A percentile compares a stretch with the other conserved stretches of the same genome.
These are phyloP conservation scores for Echria macrotheca DNA, from an alignment of 495 filamentous ascomycete genomes.

Conservation along the genomic window DNA sequence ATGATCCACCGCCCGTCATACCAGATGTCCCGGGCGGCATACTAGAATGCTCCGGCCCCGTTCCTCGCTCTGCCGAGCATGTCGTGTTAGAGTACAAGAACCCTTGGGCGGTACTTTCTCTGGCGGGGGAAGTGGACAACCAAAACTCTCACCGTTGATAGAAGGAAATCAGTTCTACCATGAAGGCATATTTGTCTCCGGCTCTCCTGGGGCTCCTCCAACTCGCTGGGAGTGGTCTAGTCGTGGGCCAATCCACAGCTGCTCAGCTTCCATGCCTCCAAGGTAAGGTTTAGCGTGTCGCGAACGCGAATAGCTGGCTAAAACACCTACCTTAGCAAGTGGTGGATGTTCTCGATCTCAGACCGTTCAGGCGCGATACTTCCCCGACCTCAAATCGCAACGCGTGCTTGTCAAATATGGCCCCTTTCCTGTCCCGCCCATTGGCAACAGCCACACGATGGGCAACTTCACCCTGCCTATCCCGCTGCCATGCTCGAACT, in stretches of 20 bases:
- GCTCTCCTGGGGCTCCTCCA: constrained; percentile 1
- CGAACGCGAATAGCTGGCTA: too few relatives aligned
- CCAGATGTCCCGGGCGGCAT: neutral
- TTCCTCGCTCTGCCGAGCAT: neutral
- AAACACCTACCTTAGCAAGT: neutral
- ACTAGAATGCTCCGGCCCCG: neutral
- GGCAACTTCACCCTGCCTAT: constrained; percentile 10
- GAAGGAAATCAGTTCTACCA: too few relatives aligned
- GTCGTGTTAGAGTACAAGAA: constrained; percentile 6
- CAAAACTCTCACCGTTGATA: too few relatives aligned
- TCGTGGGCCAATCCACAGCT: neutral
- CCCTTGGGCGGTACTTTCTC: too few relatives aligned
- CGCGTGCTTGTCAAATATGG: constrained; percentile 20
- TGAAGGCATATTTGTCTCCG: constrained; percentile 1
- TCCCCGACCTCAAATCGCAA: constrained; percentile 14
- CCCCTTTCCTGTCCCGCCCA: constrained; percentile 18
- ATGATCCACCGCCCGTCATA: constrained; percentile 1
- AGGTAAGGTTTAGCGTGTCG: too few relatives aligned
- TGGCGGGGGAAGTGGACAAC: too few relatives aligned
- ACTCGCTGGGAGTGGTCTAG: neutral
- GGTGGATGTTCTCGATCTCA: neutral
- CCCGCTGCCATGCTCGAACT: constrained; percentile 23
- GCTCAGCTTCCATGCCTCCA: neutral
- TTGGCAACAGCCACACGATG: constrained; percentile 11
- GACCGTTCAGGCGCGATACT: constrained; percentile 18